Conservation (phyloP, 768 basidiomycete species). For the Dioszegia hungarica region DNA sequence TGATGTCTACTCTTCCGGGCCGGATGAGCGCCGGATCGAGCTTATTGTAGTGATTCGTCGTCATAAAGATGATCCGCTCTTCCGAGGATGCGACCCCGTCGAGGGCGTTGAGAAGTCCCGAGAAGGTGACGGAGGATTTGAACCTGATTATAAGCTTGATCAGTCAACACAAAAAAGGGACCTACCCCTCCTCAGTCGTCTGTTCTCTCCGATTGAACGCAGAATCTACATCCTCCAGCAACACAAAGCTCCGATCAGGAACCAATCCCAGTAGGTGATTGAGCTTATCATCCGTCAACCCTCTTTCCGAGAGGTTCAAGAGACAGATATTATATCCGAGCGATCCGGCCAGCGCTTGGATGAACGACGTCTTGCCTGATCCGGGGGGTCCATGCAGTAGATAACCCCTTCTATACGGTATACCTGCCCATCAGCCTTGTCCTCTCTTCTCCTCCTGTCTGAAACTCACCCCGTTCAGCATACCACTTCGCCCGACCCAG, state of each 20-base stretch:
- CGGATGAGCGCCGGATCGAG: constrained; percentile 93
- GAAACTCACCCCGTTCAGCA: constrained; percentile 75
- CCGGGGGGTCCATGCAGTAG: constrained; percentile 93
- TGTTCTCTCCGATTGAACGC: constrained; percentile 91
- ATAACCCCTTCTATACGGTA: constrained; percentile 94
- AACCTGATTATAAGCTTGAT: constrained; percentile 56
- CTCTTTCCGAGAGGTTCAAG: constrained; percentile 90
- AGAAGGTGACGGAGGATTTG: constrained; percentile 93
- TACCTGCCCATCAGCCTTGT: constrained; percentile 56
- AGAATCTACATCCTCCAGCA: constrained; percentile 96
- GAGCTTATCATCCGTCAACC: constrained; percentile 92
- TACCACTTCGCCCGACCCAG: constrained; percentile 85
- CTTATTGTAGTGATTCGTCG: constrained; percentile 87
- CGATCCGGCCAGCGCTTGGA: constrained; percentile 90
- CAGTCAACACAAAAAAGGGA: constrained; percentile 2
- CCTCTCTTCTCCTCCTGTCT: not conserved
- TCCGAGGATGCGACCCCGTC: constrained; percentile 97
- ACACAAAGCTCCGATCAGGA: constrained; percentile 86
- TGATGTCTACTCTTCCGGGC: constrained; percentile 88
- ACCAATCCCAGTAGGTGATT: constrained; percentile 87
- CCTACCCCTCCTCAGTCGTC: constrained; percentile 85
- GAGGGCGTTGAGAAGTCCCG: constrained; percentile 91
- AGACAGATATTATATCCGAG: constrained; percentile 93
- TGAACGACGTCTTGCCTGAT: constrained; percentile 97
- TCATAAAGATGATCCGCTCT: constrained; percentile 98